Base-by-base conservation (phyloP, 148 eudicot species). In the Bassia scoparia region DNA sequence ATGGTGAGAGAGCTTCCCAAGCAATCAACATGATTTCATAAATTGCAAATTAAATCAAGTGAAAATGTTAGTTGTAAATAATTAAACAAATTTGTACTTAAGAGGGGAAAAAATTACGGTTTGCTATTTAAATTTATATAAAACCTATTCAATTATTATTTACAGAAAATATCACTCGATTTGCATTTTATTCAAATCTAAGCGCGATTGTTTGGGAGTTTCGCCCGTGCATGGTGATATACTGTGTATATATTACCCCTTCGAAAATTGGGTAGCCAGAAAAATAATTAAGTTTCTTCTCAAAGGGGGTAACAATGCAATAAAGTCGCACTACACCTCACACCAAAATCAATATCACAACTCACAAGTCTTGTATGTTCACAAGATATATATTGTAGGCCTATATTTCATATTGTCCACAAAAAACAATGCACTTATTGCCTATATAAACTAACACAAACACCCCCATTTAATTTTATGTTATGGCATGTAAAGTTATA, bases 311-410 rank as follows among this genome's bases (percentile, higher is more conserved):
- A 24, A 4, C 68, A 7, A 41, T 41, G 46, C 46, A 41, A 2
- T 41, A 41, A 41, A 41, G 48, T 64, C 21, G 49, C 41, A 33
- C 63, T 11, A 1, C 37, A 30, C 38, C 21, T 29, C 41, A 33
- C 63, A n/a, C 1, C 37, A 30, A 61, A 21, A 37, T 63, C 48
- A 38, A 21, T 38, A 63, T 38, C 68, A 38, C 17, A 59, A 60
- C 15, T 56, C 61, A 56, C 61, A 34, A 62, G 44, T 41, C 49
- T 64, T 64, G 49, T 41, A 64, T 10, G 48, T 64, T 49, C 68
- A 38, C 68, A 64, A 64, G 18, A 64, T 21, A 37, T 15, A 64
- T 21, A 37, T 64, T 64, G 50, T 64, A 64, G 68, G 68, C 48
- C 68, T 11, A 38, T 8, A n/a, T 37, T 11, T 17, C 26, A 64